phyloP scores from a whole-genome alignment of 2,329 filamentous ascomycete species.

The Fusarium udum region DNA sequence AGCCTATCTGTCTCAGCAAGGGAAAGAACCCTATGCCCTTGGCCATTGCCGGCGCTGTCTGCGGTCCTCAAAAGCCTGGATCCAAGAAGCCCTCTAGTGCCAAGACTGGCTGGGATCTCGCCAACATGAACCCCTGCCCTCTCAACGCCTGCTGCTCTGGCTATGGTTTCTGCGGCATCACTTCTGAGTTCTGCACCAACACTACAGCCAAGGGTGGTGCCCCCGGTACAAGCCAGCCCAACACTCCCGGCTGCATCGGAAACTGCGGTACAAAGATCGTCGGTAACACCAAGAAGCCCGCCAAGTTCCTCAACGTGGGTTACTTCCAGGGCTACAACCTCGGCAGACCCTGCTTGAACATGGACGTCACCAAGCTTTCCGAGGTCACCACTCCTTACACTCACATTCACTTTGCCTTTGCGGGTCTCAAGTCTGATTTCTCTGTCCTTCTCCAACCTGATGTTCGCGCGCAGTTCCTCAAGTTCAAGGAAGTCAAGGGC shows the following conservation, averaged over 20 bases:
- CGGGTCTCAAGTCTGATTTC: conserved; percentile 35
- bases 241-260: conserved; percentile 44
- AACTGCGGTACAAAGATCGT: conserved; percentile 49
- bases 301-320: conserved; percentile 42
- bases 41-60: conserved; percentile 43
- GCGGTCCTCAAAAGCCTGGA: conserved; percentile 48
- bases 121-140: conserved; percentile 57
- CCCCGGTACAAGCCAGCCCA: conserved; percentile 40
- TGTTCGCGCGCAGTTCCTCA: conserved; percentile 42
- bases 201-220: conserved; percentile 42
- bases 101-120: conserved; percentile 45
- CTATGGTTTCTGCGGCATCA: conserved; percentile 58
- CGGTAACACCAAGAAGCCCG: conserved; percentile 40
- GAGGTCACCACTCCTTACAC: conserved; percentile 39
- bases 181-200: conserved; percentile 54
- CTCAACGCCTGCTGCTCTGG: conserved; percentile 54
- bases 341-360: conserved; percentile 43
- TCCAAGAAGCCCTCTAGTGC: conserved; percentile 38
- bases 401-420: conserved; percentile 49
- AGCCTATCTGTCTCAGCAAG: conserved; percentile 48
- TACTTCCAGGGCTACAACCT: conserved; percentile 49
- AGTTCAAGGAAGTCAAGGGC: conserved; percentile 43
- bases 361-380: conserved; percentile 43
- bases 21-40: conserved; percentile 49
- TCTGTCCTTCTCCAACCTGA: conserved; percentile 30